Base-by-base conservation (phyloP, 1,139 yeast species). In the Dujonia santamariae region DNA sequence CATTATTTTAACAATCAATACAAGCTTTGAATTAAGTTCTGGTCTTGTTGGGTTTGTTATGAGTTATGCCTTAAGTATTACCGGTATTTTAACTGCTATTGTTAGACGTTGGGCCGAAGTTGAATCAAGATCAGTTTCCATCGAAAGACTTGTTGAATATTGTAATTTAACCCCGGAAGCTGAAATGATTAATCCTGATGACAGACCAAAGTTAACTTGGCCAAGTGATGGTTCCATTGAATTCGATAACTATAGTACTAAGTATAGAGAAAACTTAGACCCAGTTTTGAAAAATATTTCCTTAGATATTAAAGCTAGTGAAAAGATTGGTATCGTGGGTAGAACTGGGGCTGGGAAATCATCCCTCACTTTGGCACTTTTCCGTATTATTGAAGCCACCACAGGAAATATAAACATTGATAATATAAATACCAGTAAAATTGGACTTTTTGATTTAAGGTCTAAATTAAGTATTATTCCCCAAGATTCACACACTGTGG, bases 261-360 rank as follows among this genome's bases (percentile, higher is more conserved):
- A 48, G 34, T 64, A 64, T 42, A 54, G 69, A 42, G 65, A 54
- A 16, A 54, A 57, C 33, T 54, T 64, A 41, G 68, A 61, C 29
- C 64, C 63, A 0, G 67, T 64, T 3, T 54, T 64, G 41, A 59
- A 48, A 26, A 45, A 56, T 25, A 49, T 64, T 27, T 40, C 41
- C 23, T 32, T 62, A 15, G 48, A 49, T 16, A 56, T 64, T 34
- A 51, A 53, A 34, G 54, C 63, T 4, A 43, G 54, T 3, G 69
- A 64, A 39, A 64, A 64, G 42, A 47, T 64, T 30, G 71, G 71
- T 13, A 59, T 64, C 38, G 69, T 63, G 23, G 70, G 70, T 12
- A 48, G 71, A 44, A 64, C 71, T 3, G 71, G 71, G 7, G 69
- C 71, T 3, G 71, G 71, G 4, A 64, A 64, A 39, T 61, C 67